Evolutionary conservation across 257 asterid species (phyloP), one percentile per base, ranked within the genome.

Genomic region (Phtheirospermum japonicum): DNA sequence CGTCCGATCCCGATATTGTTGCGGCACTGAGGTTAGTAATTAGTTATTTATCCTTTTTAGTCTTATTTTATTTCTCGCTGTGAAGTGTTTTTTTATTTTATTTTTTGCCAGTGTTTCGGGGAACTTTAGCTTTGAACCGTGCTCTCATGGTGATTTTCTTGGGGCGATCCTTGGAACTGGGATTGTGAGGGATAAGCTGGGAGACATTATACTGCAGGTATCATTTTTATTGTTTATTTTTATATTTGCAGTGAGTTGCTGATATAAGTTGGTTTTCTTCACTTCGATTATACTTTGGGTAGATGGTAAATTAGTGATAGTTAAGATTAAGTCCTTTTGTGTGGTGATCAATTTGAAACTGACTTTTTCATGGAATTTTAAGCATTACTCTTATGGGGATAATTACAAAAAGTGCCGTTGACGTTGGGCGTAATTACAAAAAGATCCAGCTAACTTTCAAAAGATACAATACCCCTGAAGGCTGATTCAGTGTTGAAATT

Each of bases 101-200:
- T n/a, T 64, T 14, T 64, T 69, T 62, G 62, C 39, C 83, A 89
- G 99, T 73, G 75, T 93, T 65, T 79, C 94, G 8, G 99, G 99
- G 68, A 89, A 93, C 73, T 93, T 93, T 57, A 82, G 83, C 39
- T 93, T 83, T 70, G 86, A 79, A 73, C 63, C 94, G 36, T 87
- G 86, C 71, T 87, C 86, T 69, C 99, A 93, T 73, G 92, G 99
- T 34, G 97, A 93, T 79, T 93, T 89, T 77, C 97, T 89, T 49
- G 97, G 97, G 64, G 67, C 97, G 58, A 87, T 93, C 63, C 97
- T 89, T 72, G 94, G 95, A 67, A 89, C 94, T 50, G 97, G 99
- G 62, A 89, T 93, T 54, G 82, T 85, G 63, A 83, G 97, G 76
- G 90, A 82, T 68, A 89, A 89, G 75, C 58, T 93, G 46, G 99